phyloP scores from a whole-genome alignment of 345 rosid species.

The Eucalyptus shirleyi region DNA sequence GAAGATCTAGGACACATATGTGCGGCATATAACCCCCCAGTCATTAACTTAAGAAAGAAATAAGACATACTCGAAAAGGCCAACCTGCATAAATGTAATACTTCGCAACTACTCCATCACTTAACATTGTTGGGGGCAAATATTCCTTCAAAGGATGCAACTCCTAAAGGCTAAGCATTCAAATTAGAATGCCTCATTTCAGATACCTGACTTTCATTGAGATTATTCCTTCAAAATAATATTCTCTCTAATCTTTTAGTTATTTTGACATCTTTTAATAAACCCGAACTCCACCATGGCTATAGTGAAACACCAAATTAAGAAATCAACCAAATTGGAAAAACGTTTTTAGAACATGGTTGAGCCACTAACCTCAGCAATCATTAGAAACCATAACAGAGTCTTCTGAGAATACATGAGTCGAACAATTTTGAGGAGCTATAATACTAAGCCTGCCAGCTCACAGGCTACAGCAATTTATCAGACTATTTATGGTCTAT shows the following conservation, averaged over 20 bases:
- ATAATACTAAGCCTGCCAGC: neutral
- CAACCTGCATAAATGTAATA: neutral
- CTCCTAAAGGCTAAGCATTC: neutral
- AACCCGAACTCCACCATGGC: neutral
- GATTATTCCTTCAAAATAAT: neutral
- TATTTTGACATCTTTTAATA: neutral
- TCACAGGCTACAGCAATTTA: neutral
- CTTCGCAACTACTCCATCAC: neutral
- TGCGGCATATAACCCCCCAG: neutral
- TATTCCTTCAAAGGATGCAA: neutral
- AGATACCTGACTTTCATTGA: neutral
- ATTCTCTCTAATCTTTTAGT: neutral
- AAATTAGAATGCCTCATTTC: neutral
- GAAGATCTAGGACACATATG: neutral
- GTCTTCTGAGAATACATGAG: neutral
- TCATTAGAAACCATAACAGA: neutral
- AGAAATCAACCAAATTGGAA: neutral
- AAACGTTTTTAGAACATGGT: neutral
- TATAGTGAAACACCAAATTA: neutral
- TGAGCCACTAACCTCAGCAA: neutral
- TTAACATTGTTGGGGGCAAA: neutral
- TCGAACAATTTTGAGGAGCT: neutral
- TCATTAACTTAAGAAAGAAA: neutral
- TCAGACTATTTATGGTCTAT: neutral
- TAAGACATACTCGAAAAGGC: neutral